Percentiles rank a stretch among this genome's conserved stretches.
Evolutionary conservation across 2,329 filamentous ascomycete species (phyloP).

Genomic region (Penicillium sp.): DNA sequence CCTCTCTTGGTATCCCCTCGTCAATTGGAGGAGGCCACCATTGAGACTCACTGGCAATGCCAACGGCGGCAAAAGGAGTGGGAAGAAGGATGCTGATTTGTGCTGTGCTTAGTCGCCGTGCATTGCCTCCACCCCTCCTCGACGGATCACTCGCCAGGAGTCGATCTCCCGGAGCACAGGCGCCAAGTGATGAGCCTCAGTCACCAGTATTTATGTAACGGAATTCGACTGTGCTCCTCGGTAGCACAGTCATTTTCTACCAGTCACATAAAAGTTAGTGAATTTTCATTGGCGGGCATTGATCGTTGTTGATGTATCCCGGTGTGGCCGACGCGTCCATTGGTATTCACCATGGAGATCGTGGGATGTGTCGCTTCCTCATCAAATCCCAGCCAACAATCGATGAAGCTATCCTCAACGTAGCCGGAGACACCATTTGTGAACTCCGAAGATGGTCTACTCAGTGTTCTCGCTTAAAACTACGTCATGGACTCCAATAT

Average conservation of each 20-base stretch:
- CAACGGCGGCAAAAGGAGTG: slow-evolving; percentile 34
- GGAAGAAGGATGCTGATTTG: slow-evolving; percentile 16
- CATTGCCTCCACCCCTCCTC: slow-evolving; percentile 31
- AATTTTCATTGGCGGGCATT: slow-evolving; percentile 2
- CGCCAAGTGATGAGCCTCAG: slow-evolving; percentile 19
- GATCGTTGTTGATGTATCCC: not conserved
- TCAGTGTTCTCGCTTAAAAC: not conserved
- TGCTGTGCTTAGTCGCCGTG: slow-evolving; percentile 26
- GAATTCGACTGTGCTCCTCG: slow-evolving; percentile 7
- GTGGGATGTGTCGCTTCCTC: not conserved
- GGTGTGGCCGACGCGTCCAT: not conserved
- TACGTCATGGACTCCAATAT: not conserved
- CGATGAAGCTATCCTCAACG: not conserved
- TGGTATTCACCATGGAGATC: not conserved
- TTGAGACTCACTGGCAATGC: slow-evolving; percentile 9
- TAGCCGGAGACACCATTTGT: not conserved
- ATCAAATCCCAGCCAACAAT: not conserved
- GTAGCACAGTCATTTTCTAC: slow-evolving; percentile 9
- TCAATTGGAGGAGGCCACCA: not conserved
- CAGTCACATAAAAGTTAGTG: slow-evolving; percentile 8
- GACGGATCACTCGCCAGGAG: slow-evolving; percentile 24
- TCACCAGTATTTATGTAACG: slow-evolving; percentile 3
- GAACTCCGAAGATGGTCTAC: not conserved
- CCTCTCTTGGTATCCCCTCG: not conserved
- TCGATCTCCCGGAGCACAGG: slow-evolving; percentile 19